Evolutionary conservation across 2,329 filamentous ascomycete species (phyloP), one percentile per base, ranked within the genome.

Genomic region (Arthrobotrys entomopaga): DNA sequence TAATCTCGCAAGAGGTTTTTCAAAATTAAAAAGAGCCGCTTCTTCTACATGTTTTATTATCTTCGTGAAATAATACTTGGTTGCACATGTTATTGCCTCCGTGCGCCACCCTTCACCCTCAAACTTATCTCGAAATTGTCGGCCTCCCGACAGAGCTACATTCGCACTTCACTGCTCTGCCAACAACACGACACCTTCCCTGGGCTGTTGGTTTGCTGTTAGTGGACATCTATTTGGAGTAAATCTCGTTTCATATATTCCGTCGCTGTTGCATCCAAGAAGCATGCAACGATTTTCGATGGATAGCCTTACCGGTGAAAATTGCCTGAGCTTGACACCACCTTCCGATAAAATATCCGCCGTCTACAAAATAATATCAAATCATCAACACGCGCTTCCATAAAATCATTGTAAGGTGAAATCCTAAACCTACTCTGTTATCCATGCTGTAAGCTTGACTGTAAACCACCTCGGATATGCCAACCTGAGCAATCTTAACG

Each of bases 401-500:
- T 46, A n/a, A 15, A n/a, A 46, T 13, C 42, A 4, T n/a, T n/a
- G n/a, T n/a, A n/a, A n/a, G n/a, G 20, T 29, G 13, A 65, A 40
- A 16, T 59, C 10, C 11, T 10, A 10, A 26, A 76, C 81, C 64
- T 78, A 86, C 85, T 76, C 92, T 88, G 46, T 84, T 87, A 80
- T 99, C 95, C 90, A 99, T 97, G 81, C 94, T 94, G 81, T 99
- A 99, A 24, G 91, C 89, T 80, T 96, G 90, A 77, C 89, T 93
- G 79, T 97, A 99, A 13, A 99, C 93, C 13, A 99, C 95, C 84
- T 99, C 95, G 48, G 87, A 88, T 77, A 99, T 97, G 16, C 95
- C 95, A 6, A 98, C 92, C 83, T 99, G 95, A 20, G 92, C 91
- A 79, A 99, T 98, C 84, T 99, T 99, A 84, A 99, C 96, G 79